Evolutionary conservation across 139 green algal genomes (phyloP).

Genomic region (Zygnema cylindricum): DNA sequence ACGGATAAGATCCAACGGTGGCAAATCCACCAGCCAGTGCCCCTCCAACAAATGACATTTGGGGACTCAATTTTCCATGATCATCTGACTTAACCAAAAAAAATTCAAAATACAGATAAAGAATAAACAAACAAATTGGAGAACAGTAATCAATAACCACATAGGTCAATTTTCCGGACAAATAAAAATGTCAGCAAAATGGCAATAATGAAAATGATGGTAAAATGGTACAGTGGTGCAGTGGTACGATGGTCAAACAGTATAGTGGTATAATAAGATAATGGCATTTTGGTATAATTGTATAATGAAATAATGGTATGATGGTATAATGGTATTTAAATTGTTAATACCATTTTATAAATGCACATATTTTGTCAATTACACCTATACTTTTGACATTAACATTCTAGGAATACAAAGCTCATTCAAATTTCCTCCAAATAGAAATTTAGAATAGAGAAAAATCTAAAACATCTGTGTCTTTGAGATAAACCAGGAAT

Average conservation of each 20-base stretch:
- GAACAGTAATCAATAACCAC: too few relatives aligned
- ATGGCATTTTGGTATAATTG: too few relatives aligned
- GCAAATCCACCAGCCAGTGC: slow-evolving; percentile 85
- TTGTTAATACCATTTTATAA: too few relatives aligned
- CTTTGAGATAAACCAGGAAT: too few relatives aligned
- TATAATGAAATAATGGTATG: too few relatives aligned
- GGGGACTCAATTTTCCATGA: slow-evolving; percentile 19
- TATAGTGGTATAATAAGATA: background rate
- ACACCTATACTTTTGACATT: too few relatives aligned
- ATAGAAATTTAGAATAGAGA: too few relatives aligned
- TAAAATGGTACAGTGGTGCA: background rate
- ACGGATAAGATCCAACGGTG: slow-evolving; percentile 94
- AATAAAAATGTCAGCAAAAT: background rate
- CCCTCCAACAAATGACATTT: slow-evolving; percentile 85
- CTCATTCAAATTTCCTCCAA: too few relatives aligned
- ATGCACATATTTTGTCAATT: too few relatives aligned
- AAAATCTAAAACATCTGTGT: too few relatives aligned
- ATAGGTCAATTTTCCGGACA: background rate
- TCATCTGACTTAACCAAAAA: slow-evolving; percentile 42
- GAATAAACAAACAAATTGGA: slow-evolving; percentile 34
- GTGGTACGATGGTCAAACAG: background rate
- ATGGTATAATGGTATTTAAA: too few relatives aligned
- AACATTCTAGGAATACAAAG: too few relatives aligned
- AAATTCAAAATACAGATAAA: slow-evolving; percentile 35
- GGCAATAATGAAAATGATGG: background rate